Conservation (phyloP, 2,329 filamentous ascomycete genomes). For the Penicillium janthinellum region DNA sequence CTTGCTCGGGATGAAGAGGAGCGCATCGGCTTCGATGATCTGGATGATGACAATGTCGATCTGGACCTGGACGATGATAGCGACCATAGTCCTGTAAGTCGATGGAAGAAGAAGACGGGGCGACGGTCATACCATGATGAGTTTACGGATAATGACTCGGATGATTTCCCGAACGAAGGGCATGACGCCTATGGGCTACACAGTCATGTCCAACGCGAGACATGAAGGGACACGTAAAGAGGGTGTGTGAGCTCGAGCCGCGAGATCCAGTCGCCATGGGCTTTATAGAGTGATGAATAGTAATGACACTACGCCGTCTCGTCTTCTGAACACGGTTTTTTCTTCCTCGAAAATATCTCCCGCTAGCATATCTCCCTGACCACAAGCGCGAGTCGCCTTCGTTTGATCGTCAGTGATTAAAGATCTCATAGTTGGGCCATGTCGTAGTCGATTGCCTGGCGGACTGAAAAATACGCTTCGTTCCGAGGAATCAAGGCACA, state of each 20-base stretch:
- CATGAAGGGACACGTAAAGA: conserved; percentile 10
- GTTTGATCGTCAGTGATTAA: not conserved
- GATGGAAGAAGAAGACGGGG: conserved; percentile 21
- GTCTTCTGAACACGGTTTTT: not conserved
- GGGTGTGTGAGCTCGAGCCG: not conserved
- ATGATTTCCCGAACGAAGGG: conserved; percentile 45
- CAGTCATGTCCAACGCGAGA: conserved; percentile 31
- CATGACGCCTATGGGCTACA: conserved; percentile 47
- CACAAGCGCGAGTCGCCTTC: not conserved
- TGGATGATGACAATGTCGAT: conserved; percentile 45
- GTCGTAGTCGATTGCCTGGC: conserved; percentile 12
- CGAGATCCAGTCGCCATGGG: not conserved
- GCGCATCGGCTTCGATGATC: conserved; percentile 43
- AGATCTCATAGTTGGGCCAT: not conserved
- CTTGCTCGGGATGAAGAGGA: conserved; percentile 49
- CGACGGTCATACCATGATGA: conserved; percentile 55
- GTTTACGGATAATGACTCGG: conserved; percentile 56
- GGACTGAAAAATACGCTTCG: conserved; percentile 40
- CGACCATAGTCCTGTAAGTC: conserved; percentile 31
- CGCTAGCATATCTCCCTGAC: not conserved
- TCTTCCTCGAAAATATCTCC: not conserved
- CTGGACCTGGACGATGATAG: conserved; percentile 52
- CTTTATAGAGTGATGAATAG: conserved; percentile 6
- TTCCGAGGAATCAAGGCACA: conserved; percentile 25
- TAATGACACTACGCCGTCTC: not conserved